Evolutionary conservation across 805 yeast species (phyloP).

Genomic region (Clavispora carvajalis): DNA sequence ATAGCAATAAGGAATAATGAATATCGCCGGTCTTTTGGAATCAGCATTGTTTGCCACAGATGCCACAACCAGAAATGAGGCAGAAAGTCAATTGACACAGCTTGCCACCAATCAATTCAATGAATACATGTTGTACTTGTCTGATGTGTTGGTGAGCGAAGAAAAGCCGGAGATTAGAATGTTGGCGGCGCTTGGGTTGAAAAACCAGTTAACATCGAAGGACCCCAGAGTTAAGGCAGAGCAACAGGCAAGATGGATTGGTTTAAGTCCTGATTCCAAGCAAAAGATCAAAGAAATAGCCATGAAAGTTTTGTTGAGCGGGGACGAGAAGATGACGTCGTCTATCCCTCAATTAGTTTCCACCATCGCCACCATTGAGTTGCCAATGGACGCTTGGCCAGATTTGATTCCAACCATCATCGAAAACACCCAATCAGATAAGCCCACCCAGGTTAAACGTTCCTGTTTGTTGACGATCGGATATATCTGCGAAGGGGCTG

Average conservation of each 20-base stretch:
- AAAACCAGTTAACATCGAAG: constrained; percentile 84
- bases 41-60: constrained; percentile 71
- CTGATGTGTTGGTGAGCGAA: constrained; percentile 66
- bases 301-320: constrained; percentile 56
- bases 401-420: constrained; percentile 80
- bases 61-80: constrained; percentile 62
- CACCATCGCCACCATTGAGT: constrained; percentile 93
- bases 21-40: constrained; percentile 64
- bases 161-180: constrained; percentile 78
- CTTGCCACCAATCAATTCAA: constrained; percentile 74
- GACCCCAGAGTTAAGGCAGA: constrained; percentile 53
- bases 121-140: constrained; percentile 64
- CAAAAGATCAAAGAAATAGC: constrained; percentile 57
- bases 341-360: constrained; percentile 93
- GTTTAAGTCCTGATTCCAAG: constrained; percentile 51
- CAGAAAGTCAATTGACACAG: constrained; percentile 69
- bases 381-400: constrained; percentile 85
- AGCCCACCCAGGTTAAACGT: constrained; percentile 75
- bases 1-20: constrained; percentile 26
- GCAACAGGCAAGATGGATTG: constrained; percentile 72
- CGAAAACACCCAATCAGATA: constrained; percentile 75
- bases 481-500: constrained; percentile 92
- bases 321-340: constrained; percentile 74
- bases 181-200: constrained; percentile 82
- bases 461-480: constrained; percentile 88